Evolutionary conservation across 108 stramenopile species (phyloP).

Genomic region (Discostella pseudostelligera): DNA sequence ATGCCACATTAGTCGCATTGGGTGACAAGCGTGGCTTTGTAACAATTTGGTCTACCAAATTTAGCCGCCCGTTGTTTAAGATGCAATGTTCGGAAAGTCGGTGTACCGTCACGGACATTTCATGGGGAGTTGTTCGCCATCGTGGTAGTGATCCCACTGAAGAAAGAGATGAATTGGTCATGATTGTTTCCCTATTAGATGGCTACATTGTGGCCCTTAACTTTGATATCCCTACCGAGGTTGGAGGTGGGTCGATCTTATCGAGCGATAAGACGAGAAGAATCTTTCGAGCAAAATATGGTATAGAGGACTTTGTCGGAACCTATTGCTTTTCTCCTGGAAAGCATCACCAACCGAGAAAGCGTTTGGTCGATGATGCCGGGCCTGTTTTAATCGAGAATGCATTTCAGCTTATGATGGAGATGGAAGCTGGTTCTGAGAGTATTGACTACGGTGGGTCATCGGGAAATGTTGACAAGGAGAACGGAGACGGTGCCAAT

Average conservation of each 20-base stretch:
- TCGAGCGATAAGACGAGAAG: conserved; percentile 49
- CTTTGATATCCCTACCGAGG: conserved; percentile 69
- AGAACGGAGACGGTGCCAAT: neutral
- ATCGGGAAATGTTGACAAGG: conserved; percentile 19
- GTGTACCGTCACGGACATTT: conserved; percentile 80
- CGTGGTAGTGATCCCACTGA: conserved; percentile 5
- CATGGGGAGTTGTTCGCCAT: conserved; percentile 63
- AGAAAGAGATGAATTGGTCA: conserved; percentile 39
- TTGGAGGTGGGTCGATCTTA: conserved; percentile 59
- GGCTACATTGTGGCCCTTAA: conserved; percentile 77
- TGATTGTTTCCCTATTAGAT: conserved; percentile 80
- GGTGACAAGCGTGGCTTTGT: conserved; percentile 87
- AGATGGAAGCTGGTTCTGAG: conserved; percentile 45
- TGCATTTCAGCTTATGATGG: conserved; percentile 73
- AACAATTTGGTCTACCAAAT: conserved; percentile 80
- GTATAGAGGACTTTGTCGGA: conserved; percentile 62
- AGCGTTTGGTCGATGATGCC: conserved; percentile 67
- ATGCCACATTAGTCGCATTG: conserved; percentile 78
- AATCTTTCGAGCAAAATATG: conserved; percentile 78
- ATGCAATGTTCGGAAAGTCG: conserved; percentile 82
- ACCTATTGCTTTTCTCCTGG: conserved; percentile 17
- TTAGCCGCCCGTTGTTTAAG: conserved; percentile 77
- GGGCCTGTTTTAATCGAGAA: conserved; percentile 84
- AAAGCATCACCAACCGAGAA: conserved; percentile 26
- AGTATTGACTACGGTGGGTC: conserved; percentile 27